Evolutionary conservation across 306 rosid species (phyloP).

Genomic region (Citrullus mucosospermus): DNA sequence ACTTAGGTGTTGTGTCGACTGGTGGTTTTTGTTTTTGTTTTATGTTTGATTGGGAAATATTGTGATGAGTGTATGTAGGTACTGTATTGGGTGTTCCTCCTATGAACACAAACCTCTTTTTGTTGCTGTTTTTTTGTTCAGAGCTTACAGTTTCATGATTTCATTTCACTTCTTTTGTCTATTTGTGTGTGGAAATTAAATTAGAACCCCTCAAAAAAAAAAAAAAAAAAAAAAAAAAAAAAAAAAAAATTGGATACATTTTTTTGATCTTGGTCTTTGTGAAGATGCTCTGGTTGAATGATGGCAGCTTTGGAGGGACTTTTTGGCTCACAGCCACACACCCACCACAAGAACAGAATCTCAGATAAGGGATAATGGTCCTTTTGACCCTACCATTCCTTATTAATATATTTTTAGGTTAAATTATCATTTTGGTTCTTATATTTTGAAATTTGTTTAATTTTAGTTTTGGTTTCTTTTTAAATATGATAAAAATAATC

Average conservation of each 20-base stretch:
- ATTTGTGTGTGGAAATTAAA: neutral
- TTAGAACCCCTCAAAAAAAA: neutral
- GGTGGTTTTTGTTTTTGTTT: no score
- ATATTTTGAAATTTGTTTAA: no score
- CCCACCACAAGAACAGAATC: constrained; percentile 83
- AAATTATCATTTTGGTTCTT: no score
- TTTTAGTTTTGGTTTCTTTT: no score
- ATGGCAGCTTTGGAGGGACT: constrained; percentile 59
- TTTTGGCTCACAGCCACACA: constrained; percentile 50
- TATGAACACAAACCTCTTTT: constrained; percentile 20
- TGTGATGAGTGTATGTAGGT: constrained; percentile 15
- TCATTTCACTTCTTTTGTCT: neutral
- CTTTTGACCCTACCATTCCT: constrained; percentile 35
- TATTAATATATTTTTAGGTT: neutral
- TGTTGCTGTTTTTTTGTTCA: constrained; percentile 2
- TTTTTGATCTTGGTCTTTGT: constrained; percentile 7
- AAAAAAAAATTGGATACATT: neutral
- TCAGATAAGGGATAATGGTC: constrained; percentile 55
- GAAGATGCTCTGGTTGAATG: constrained; percentile 54
- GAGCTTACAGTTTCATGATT: constrained; percentile 12
- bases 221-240: neutral
- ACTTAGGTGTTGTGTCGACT: no score
- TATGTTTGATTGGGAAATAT: constrained; percentile 13
- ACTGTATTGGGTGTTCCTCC: constrained; percentile 29
- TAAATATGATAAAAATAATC: no score